Conservation (phyloP, 805 yeast genomes). For the Pichia paraexigua region DNA sequence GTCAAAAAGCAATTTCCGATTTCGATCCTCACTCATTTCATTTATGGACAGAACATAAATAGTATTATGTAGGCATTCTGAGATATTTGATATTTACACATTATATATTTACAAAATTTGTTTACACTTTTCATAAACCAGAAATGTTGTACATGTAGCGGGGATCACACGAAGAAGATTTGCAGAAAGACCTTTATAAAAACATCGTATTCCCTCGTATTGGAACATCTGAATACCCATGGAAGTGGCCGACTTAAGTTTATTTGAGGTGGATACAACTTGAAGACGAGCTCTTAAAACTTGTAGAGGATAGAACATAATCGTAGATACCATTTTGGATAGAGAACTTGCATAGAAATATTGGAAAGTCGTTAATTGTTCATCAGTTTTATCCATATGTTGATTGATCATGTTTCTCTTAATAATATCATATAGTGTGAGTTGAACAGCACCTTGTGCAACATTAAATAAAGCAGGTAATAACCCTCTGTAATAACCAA, state of each 20-base stretch:
- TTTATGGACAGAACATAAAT: not conserved
- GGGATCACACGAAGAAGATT: slow-evolving; percentile 81
- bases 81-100: not conserved
- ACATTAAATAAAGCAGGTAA: slow-evolving; percentile 73
- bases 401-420: slow-evolving; percentile 34
- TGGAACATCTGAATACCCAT: slow-evolving; percentile 27
- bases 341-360: slow-evolving; percentile 59
- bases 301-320: slow-evolving; percentile 75
- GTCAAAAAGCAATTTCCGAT: not conserved
- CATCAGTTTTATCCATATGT: slow-evolving; percentile 7
- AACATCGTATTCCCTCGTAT: slow-evolving; percentile 54
- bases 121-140: slow-evolving; percentile 65
- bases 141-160: slow-evolving; percentile 84
- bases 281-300: slow-evolving; percentile 74
- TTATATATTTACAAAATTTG: slow-evolving; percentile 5
- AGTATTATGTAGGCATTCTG: not conserved
- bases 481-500: slow-evolving; percentile 78
- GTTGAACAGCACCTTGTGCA: slow-evolving; percentile 82
- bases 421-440: slow-evolving; percentile 74
- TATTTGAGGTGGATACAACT: slow-evolving; percentile 27
- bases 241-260: not conserved
- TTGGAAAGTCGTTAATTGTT: slow-evolving; percentile 39
- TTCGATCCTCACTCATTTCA: not conserved
- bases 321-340: slow-evolving; percentile 62
- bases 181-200: slow-evolving; percentile 78